Evolutionary conservation across 306 rosid genomes (phyloP), one percentile per base, ranked within the genome.

Genomic region (Pterocarpus santalinus): DNA sequence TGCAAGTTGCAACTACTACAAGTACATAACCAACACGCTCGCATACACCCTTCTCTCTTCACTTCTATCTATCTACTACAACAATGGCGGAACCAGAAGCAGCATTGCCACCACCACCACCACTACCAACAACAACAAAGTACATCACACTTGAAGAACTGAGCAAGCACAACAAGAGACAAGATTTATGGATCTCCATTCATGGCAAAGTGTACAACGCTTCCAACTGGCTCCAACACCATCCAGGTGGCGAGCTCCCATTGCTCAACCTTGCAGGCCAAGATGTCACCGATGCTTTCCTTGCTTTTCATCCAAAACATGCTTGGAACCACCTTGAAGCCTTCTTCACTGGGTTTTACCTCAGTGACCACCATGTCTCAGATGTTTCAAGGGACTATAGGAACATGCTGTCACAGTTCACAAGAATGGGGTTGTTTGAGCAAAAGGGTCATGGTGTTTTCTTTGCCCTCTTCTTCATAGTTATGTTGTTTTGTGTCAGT

Each of bases 241-340:
- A 94, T 69, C 98, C 98, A 2, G 98, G 98, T 67, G 98, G 98
- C 30, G 86, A 86, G 1, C 15, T 53, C 2, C 93, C 94, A 1
- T 80, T 94, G 9, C 41, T 90, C n/a, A 84, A 85, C 73, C 84
- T 94, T 72, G 93, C 94, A 67, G 98, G 98, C 33, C 90, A 88
- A 36, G 98, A 94, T 32, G 95, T 85, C 32, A 94, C 98, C 2
- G 98, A 94, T 41, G 95, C 90, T 2, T 94, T 91, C 84, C 82
- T 92, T 9, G 97, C 97, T 2, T 88, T 85, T 74, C 98, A 94
- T 74, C 97, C 98, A 0, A 62, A 80, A 5, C 28, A 90, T 0
- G 95, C 93, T 4, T 76, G 86, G 83, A 32, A 65, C 47, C 73
- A 65, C 67, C 91, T 94, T 3, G 73, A 83, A 49, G 22, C 53